Conservation (phyloP, 2,329 filamentous ascomycete genomes). For the Beauveria pseudobassiana region DNA sequence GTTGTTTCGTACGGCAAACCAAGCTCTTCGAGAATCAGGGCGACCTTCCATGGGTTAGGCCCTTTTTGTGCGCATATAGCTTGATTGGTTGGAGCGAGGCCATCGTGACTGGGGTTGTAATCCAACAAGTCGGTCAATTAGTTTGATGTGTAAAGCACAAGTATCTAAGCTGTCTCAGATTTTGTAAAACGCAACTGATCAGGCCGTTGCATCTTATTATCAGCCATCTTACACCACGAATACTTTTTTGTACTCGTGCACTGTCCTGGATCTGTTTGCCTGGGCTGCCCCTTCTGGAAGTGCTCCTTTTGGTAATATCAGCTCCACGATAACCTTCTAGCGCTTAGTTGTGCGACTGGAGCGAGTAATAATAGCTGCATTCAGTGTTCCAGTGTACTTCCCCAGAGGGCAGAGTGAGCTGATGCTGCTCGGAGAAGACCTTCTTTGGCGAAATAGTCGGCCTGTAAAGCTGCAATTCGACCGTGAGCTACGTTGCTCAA, state of each 20-base stretch:
- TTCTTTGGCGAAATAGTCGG: background rate
- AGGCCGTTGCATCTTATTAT: background rate
- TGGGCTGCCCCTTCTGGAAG: background rate
- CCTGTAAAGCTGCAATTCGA: background rate
- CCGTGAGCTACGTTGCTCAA: background rate
- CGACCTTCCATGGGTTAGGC: slow-evolving; percentile 17
- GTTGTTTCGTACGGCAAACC: slow-evolving; percentile 16
- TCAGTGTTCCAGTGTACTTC: background rate
- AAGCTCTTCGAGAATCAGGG: slow-evolving; percentile 20
- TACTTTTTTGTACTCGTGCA: background rate
- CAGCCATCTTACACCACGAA: background rate
- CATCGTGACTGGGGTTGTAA: background rate
- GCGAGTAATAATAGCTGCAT: background rate
- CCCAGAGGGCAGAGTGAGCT: background rate
- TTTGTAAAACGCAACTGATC: too few species aligned
- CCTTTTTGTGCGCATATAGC: slow-evolving; percentile 2
- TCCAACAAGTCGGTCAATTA: background rate
- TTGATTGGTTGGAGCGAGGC: background rate
- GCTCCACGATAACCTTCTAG: background rate
- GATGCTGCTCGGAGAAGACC: too few species aligned
- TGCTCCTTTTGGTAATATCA: background rate
- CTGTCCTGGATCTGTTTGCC: background rate
- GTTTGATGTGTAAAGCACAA: too few species aligned
- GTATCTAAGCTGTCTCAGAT: too few species aligned
- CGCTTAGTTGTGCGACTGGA: background rate